Base-by-base conservation (phyloP, 2,329 filamentous ascomycete species). In the Biscogniauxia sp. region DNA sequence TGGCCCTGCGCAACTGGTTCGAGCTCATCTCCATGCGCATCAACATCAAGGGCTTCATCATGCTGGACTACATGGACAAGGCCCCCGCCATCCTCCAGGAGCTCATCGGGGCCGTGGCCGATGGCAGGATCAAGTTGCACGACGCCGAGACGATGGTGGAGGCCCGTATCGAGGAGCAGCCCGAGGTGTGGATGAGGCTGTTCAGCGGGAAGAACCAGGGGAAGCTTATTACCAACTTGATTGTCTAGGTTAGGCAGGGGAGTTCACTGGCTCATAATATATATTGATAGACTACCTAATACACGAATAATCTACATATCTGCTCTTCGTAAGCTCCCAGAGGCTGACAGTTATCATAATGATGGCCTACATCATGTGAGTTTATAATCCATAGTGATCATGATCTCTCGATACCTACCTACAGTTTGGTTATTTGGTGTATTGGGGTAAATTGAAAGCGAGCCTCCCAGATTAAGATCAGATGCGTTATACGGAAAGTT, bases 41-140 rank as follows among this genome's bases (percentile, higher is more conserved):
- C 20, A 74, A 74, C 58, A 69, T 81, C 23, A 73, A 71, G 63
- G 79, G 79, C 0, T 79, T 80, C 55, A 78, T 80, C 61, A 74
- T 80, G 58, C 64, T 75, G 5, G 76, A 80, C 64, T 78, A 70
- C 26, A 61, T 70, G 56, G 70, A 74, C 60, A 56, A 56, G 55
- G 55, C 63, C 2, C 67, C 69, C 1, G 61, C 49, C 2, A 68
- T 69, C 25, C 60, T 71, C 13, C 55, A 53, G 51, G 68, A 72
- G 56, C 62, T 72, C 2, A 66, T 71, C 20, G 64, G 45, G 17
- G 69, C 69, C 6, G 66, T 69, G 7, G 65, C 62, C 1, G 66
- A 71, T 20, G 69, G 70, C 15, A 63, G 61, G 28, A 61, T 71
- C 41, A 63, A 64, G 60, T 32, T 72, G n/a, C 55, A 61, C 20